A percentile compares a stretch with the other conserved stretches of the same genome.
phyloP scores from a whole-genome alignment of 768 basidiomycete species.

The Chalciporus sphaerocephalus region DNA sequence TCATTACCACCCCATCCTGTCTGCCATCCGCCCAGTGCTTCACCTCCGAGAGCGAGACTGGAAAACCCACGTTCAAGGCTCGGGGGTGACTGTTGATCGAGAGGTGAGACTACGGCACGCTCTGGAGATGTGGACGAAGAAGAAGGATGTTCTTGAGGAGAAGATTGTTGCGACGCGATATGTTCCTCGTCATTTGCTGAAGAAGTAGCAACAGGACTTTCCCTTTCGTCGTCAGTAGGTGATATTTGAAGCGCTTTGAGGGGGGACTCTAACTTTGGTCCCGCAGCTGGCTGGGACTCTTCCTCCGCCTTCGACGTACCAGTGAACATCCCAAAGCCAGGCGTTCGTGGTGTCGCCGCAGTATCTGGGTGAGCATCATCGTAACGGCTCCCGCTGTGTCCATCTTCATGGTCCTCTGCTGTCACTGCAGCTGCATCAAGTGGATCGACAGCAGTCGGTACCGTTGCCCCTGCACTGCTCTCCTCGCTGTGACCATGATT shows the following conservation, averaged over 20 bases:
- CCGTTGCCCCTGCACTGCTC: conserved; percentile 14
- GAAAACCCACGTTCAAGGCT: conserved; percentile 33
- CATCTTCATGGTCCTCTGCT: conserved; percentile 32
- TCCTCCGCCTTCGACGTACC: conserved; percentile 15
- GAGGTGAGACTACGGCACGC: conserved; percentile 28
- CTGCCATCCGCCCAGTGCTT: conserved; percentile 51
- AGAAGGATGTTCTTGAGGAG: conserved; percentile 10
- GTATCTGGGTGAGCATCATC: conserved; percentile 11
- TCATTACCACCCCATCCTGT: conserved; percentile 40
- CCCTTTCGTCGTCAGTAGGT: conserved; percentile 32
- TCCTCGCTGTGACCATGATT: conserved; percentile 32
- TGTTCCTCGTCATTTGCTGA: conserved; percentile 14
- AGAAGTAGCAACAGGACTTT: conserved; percentile 7
- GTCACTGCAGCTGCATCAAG: conserved; percentile 37
- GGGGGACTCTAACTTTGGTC: conserved; percentile 13
- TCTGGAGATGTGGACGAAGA: conserved; percentile 20
- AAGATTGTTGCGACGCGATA: conserved; percentile 4
- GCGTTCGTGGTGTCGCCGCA: conserved; percentile 25
- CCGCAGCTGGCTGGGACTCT: conserved; percentile 19
- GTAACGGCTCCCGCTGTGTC: conserved; percentile 13
- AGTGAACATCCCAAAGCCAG: conserved; percentile 48
- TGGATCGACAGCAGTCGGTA: conserved; percentile 30
- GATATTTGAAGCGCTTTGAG: conserved; percentile 31
- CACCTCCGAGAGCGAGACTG: conserved; percentile 47
- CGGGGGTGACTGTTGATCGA: conserved; percentile 23